phyloP scores from a whole-genome alignment of 345 rosid genomes.

The Heritiera fomes region DNA sequence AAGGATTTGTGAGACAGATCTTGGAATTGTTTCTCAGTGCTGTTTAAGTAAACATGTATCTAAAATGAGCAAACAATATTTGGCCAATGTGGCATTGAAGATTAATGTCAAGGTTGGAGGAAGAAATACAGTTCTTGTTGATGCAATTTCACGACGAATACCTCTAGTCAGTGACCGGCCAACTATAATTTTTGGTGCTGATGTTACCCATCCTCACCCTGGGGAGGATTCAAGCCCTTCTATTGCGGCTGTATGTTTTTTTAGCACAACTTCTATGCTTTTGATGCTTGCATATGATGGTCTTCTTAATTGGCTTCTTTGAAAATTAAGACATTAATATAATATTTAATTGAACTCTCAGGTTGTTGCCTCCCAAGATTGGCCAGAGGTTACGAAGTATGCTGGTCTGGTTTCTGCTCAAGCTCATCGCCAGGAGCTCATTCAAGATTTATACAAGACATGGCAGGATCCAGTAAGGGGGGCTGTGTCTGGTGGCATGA shows the following conservation, averaged over 20 bases:
- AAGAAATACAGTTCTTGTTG: constrained; percentile 91
- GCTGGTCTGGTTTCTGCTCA: constrained; percentile 98
- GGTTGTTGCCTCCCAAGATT: constrained; percentile 99
- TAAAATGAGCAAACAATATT: constrained; percentile 78
- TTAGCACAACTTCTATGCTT: background rate
- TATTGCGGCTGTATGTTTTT: constrained; percentile 79
- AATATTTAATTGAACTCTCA: constrained; percentile 26
- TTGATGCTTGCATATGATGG: constrained; percentile 1
- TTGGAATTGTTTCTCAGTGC: constrained; percentile 95
- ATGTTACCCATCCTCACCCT: constrained; percentile 99
- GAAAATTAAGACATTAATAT: background rate
- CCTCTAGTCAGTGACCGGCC: constrained; percentile 96
- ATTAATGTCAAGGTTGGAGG: constrained; percentile 99
- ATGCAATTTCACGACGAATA: constrained; percentile 85
- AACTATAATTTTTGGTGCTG: constrained; percentile 98
- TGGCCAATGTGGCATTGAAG: constrained; percentile 92
- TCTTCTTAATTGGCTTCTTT: background rate
- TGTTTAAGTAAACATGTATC: constrained; percentile 91
- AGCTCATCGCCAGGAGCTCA: constrained; percentile 98
- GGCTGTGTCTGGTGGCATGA: constrained; percentile 94
- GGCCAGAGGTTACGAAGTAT: constrained; percentile 98
- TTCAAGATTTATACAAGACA: constrained; percentile 87
- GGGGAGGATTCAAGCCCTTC: constrained; percentile 99
- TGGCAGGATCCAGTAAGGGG: constrained; percentile 98
- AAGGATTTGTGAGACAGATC: constrained; percentile 96